Percentiles rank a stretch among this genome's conserved stretches.
These are phyloP conservation scores for Angomonas ambiguus DNA, from an alignment of 208 protist species.

Conservation along the genomic window DNA sequence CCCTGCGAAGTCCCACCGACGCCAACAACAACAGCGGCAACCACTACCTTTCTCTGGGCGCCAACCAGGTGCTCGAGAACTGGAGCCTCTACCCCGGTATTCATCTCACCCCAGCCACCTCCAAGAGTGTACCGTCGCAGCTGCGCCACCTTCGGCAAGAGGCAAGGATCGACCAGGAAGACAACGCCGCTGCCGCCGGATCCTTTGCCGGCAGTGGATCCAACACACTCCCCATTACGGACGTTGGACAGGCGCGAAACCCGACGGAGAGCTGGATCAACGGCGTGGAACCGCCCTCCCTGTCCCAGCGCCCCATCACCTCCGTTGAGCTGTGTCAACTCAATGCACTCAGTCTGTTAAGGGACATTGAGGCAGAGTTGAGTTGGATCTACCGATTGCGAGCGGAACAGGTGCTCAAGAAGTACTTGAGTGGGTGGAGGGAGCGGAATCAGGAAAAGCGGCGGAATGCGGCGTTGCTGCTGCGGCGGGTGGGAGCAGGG, in stretches of 20 bases:
- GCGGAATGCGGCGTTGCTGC: conserved; percentile 17
- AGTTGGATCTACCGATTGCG: conserved; percentile 27
- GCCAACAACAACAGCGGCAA: neutral
- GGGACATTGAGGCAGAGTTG: conserved; percentile 21
- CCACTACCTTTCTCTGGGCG: neutral
- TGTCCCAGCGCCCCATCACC: conserved; percentile 13
- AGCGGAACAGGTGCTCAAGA: conserved; percentile 19
- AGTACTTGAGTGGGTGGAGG: conserved; percentile 21
- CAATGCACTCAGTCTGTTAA: conserved; percentile 25
- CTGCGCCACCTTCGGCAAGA: neutral
- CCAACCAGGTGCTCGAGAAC: conserved; percentile 5
- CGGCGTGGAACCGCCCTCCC: neutral
- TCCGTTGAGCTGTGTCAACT: conserved; percentile 25
- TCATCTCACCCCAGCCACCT: neutral
- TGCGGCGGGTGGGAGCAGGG: conserved; percentile 25
- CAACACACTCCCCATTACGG: conserved; percentile 1
- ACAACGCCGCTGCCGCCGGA: neutral
- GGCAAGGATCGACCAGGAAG: neutral
- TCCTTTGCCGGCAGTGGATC: neutral
- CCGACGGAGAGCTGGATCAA: neutral
- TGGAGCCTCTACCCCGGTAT: conserved; percentile 9
- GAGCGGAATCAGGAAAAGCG: conserved; percentile 17
- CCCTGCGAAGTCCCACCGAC: neutral
- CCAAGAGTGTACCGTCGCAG: neutral
- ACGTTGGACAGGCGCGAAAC: neutral